Conservation (phyloP, 768 basidiomycete species). For the Pleurotus pulmonarius region DNA sequence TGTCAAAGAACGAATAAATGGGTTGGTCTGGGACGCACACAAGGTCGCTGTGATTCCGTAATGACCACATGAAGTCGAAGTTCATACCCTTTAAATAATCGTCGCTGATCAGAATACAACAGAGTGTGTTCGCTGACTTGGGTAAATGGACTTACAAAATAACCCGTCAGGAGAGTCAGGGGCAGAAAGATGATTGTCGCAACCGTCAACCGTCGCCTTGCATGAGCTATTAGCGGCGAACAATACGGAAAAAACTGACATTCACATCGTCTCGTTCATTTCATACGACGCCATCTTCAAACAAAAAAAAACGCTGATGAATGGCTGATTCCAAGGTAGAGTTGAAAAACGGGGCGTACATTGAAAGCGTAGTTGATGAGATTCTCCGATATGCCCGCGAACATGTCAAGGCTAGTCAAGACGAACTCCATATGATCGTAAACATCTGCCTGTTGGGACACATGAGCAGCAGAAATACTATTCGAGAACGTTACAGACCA, state of each 20-base stretch:
- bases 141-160: constrained; percentile 50
- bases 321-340: neutral
- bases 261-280: constrained; percentile 65
- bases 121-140: neutral
- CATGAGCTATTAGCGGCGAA: constrained; percentile 1
- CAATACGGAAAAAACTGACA: neutral
- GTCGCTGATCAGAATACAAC: neutral
- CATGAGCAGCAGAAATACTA: neutral
- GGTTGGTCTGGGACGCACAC: constrained; percentile 29
- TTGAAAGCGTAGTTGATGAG: constrained; percentile 72
- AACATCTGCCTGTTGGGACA: neutral
- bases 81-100: constrained; percentile 55
- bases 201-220: constrained; percentile 60
- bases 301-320: neutral
- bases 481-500: constrained; percentile 32
- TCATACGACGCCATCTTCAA: constrained; percentile 59
- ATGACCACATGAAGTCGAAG: constrained; percentile 49
- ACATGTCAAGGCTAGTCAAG: constrained; percentile 63
- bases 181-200: constrained; percentile 71
- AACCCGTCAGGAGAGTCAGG: constrained; percentile 67
- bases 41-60: constrained; percentile 41
- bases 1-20: neutral
- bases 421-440: constrained; percentile 68
- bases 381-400: constrained; percentile 61
- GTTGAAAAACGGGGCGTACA: constrained; percentile 27